Conservation (phyloP, 495 filamentous ascomycete species). For the Chaetomium fimeti region DNA sequence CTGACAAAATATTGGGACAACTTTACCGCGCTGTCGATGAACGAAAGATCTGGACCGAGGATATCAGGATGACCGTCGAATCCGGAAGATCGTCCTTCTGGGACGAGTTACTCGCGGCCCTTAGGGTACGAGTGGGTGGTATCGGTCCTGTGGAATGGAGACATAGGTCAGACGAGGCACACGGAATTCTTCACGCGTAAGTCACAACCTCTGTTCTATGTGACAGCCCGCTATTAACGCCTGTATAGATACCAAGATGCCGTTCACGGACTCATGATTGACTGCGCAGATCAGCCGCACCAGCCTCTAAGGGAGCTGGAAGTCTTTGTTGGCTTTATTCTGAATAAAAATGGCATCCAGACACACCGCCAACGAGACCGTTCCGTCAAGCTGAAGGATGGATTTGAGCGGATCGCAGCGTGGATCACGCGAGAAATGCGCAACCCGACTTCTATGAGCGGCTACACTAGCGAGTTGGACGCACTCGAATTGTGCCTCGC, state of each 20-base stretch:
- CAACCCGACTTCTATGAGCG: background rate
- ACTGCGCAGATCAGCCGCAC: slow-evolving; percentile 57
- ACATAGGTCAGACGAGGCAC: slow-evolving; percentile 46
- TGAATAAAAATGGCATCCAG: slow-evolving; percentile 61
- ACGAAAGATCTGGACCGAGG: slow-evolving; percentile 57
- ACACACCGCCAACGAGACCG: slow-evolving; percentile 62
- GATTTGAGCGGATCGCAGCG: slow-evolving; percentile 53
- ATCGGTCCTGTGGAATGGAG: slow-evolving; percentile 34
- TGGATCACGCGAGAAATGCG: slow-evolving; percentile 47
- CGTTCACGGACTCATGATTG: slow-evolving; percentile 55
- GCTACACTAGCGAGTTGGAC: slow-evolving; percentile 10
- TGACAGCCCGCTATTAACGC: background rate
- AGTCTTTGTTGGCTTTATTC: slow-evolving; percentile 70
- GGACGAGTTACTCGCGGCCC: slow-evolving; percentile 46
- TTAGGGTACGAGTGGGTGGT: slow-evolving; percentile 32
- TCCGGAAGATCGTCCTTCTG: slow-evolving; percentile 39
- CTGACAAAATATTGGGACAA: slow-evolving; percentile 65
- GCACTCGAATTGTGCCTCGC: slow-evolving; percentile 45
- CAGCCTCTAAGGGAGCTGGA: slow-evolving; percentile 67
- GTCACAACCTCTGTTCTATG: slow-evolving; percentile 15
- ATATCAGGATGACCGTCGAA: slow-evolving; percentile 44
- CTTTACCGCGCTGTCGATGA: slow-evolving; percentile 78
- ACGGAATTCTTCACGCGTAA: slow-evolving; percentile 56
- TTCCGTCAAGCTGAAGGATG: slow-evolving; percentile 60
- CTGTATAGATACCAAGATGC: slow-evolving; percentile 62